Evolutionary conservation across 768 basidiomycete species (phyloP).

Genomic region (Pleurotus djamor): DNA sequence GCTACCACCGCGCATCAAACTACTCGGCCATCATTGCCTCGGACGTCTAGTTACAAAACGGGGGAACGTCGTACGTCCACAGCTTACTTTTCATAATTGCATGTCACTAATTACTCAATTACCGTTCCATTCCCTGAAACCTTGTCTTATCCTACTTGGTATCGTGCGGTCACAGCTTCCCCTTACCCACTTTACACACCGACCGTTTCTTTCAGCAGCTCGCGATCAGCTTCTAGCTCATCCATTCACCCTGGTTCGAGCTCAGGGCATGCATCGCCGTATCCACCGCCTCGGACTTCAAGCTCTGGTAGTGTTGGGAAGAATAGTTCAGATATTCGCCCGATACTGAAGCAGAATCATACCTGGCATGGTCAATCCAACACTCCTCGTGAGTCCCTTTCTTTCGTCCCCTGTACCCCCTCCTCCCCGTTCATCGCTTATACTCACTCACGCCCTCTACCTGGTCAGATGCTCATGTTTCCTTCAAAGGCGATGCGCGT

Average conservation of each 20-base stretch:
- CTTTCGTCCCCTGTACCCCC: neutral
- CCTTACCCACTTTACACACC: slow-evolving; percentile 21
- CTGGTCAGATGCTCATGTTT: slow-evolving; percentile 27
- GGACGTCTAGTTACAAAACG: slow-evolving; percentile 40
- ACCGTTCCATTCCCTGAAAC: too few species aligned
- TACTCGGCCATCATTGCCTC: slow-evolving; percentile 33
- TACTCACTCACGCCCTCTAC: slow-evolving; percentile 1
- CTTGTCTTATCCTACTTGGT: neutral
- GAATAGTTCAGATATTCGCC: slow-evolving; percentile 35
- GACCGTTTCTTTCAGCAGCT: slow-evolving; percentile 31
- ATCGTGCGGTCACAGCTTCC: slow-evolving; percentile 10
- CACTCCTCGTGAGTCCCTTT: slow-evolving; percentile 14
- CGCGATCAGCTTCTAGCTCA: slow-evolving; percentile 50
- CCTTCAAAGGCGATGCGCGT: slow-evolving; percentile 17
- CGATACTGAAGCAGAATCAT: slow-evolving; percentile 44
- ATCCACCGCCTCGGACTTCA: slow-evolving; percentile 31
- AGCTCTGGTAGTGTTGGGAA: slow-evolving; percentile 33
- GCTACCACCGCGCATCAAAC: slow-evolving; percentile 10
- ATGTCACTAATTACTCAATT: too few species aligned
- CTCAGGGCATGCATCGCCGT: slow-evolving; percentile 22
- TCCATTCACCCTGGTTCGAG: slow-evolving; percentile 41
- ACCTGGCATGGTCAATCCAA: slow-evolving; percentile 39
- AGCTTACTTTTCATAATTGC: neutral
- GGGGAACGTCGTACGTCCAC: slow-evolving; percentile 40
- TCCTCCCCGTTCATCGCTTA: neutral